Conservation (phyloP, 257 asterid species). For the Capsicum chinense region DNA sequence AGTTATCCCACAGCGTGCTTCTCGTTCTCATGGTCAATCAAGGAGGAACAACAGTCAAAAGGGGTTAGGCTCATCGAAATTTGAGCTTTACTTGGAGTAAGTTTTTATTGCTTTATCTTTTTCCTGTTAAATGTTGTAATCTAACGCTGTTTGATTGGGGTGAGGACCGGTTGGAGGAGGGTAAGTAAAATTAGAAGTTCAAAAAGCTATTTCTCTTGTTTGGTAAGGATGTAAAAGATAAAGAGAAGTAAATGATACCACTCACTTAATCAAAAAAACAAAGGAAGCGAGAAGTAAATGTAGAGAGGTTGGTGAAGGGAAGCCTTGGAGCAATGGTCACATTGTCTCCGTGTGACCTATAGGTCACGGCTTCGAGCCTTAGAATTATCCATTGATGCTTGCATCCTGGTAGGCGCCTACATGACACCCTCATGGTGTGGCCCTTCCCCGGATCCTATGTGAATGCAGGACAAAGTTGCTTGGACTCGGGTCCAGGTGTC, state of each 20-base stretch:
- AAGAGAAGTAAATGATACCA: background rate
- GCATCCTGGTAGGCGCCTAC: background rate
- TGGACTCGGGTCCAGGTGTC: no score
- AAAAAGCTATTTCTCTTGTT: background rate
- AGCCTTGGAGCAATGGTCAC: background rate
- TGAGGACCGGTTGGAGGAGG: conserved; percentile 9
- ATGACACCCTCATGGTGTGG: background rate
- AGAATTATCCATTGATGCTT: background rate
- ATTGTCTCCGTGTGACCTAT: background rate
- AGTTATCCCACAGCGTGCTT: conserved; percentile 36
- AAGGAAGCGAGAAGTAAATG: background rate
- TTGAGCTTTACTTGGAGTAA: conserved; percentile 54
- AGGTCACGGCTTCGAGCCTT: background rate
- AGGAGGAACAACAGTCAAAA: conserved; percentile 44
- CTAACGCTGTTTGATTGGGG: background rate
- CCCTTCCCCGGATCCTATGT: background rate
- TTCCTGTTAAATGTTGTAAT: background rate
- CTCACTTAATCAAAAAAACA: no score
- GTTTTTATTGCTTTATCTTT: conserved; percentile 26
- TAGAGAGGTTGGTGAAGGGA: background rate
- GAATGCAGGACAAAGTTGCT: background rate
- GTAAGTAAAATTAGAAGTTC: background rate
- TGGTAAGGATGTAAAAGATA: background rate
- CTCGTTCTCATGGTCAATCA: conserved; percentile 49
- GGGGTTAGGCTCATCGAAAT: conserved; percentile 53